Evolutionary conservation across 805 yeast genomes (phyloP).

Genomic region (Candida pini): DNA sequence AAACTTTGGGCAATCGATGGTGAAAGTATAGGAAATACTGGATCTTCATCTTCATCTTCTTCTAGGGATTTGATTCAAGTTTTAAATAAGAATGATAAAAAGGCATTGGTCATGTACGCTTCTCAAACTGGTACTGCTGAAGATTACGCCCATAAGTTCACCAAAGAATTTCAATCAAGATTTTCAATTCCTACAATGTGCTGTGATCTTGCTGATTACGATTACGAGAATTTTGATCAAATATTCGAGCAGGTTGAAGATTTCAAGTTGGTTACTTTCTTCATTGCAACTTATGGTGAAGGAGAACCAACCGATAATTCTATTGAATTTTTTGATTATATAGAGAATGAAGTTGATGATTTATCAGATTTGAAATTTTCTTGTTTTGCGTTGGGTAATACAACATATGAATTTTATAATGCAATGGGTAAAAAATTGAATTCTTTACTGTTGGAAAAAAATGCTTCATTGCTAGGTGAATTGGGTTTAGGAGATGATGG

Average conservation of each 20-base stretch:
- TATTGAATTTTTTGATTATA: slow-evolving; percentile 64
- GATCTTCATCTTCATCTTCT: slow-evolving; percentile 25
- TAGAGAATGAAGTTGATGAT: slow-evolving; percentile 53
- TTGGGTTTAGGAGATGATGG: slow-evolving; percentile 96
- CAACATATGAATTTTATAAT: slow-evolving; percentile 89
- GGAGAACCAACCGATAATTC: slow-evolving; percentile 98
- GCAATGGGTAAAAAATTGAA: slow-evolving; percentile 65
- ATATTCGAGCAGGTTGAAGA: slow-evolving; percentile 55
- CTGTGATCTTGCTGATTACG: slow-evolving; percentile 86
- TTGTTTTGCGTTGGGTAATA: slow-evolving; percentile 89
- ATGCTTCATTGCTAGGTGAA: slow-evolving; percentile 69
- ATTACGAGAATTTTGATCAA: slow-evolving; percentile 67
- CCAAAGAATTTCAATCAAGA: slow-evolving; percentile 80
- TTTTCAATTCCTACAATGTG: slow-evolving; percentile 79
- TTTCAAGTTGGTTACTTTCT: slow-evolving; percentile 47
- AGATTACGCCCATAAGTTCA: slow-evolving; percentile 86
- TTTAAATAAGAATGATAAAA: slow-evolving; percentile 58
- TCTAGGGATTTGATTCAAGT: slow-evolving; percentile 56
- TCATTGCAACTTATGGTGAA: slow-evolving; percentile 94
- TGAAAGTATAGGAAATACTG: too few relatives aligned
- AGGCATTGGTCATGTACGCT: slow-evolving; percentile 77
- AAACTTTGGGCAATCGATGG: slow-evolving; percentile 42
- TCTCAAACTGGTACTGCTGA: slow-evolving; percentile 99
- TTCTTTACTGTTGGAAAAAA: slow-evolving; percentile 50
- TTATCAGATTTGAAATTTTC: slow-evolving; percentile 59